phyloP scores from a whole-genome alignment of 345 rosid species.

The Cochlearia excelsa region DNA sequence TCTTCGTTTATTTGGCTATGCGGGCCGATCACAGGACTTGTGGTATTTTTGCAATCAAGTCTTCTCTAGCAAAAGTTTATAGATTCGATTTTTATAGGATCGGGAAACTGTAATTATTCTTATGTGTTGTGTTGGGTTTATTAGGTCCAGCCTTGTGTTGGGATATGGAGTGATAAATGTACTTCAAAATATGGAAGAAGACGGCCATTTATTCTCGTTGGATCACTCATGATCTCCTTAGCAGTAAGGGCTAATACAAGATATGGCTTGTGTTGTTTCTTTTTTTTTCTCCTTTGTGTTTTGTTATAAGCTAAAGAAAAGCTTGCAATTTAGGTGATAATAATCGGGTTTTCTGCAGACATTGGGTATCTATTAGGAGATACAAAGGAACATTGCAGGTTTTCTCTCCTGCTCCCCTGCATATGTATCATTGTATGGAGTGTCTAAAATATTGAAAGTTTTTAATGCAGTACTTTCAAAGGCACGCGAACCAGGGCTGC shows the following conservation, averaged over 20 bases:
- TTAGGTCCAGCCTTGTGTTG: conserved; percentile 98
- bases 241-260: conserved; percentile 58
- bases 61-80: neutral
- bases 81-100: neutral
- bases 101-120: conserved; percentile 21
- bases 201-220: conserved; percentile 88
- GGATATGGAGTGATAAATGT: conserved; percentile 97
- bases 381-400: conserved; percentile 94
- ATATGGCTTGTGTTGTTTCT: conserved; percentile 18
- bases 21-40: conserved; percentile 96
- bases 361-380: conserved; percentile 84
- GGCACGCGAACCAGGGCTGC: conserved; percentile 90
- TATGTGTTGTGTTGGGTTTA: conserved; percentile 35
- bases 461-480: conserved; percentile 66
- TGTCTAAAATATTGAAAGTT: neutral
- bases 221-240: conserved; percentile 75
- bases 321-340: conserved; percentile 82
- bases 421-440: conserved; percentile 22
- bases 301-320: conserved; percentile 48
- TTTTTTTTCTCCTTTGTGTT: conserved; percentile 5
- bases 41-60: conserved; percentile 54
- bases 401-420: conserved; percentile 31
- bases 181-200: conserved; percentile 85
- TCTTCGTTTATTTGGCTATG: conserved; percentile 98
- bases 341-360: conserved; percentile 99